Base-by-base conservation (phyloP, 108 stramenopile genomes). In the Chaetoceros tenuissimus region DNA sequence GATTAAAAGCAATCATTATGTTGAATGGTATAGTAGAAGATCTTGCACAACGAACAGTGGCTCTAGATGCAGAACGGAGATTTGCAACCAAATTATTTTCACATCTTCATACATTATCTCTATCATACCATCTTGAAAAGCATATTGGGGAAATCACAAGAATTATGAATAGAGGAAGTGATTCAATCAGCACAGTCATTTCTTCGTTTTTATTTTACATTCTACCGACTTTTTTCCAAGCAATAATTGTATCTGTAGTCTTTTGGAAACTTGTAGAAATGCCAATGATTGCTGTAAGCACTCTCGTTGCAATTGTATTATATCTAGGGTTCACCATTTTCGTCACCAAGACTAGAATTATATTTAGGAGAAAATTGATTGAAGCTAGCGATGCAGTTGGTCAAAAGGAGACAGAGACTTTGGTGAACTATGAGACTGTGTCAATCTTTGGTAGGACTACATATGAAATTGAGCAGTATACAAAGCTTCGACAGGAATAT, bases 371-470 rank as follows among this genome's bases (percentile, higher is more conserved):
- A 25, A 66, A 63, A 46, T 58, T 71, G 0, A 51, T 75, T 31
- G 60, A 71, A 43, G 64, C 63, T 51, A 47, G 49, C 13, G 69
- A 70, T 30, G 62, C 52, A 18, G 74, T 71, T 25, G 74, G 74
- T 16, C 58, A 65, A 13, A 71, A 70, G 3, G 72, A 73, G 34
- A 71, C 74, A 18, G 74, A 75, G 30, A 63, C 69, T 19, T 46
- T 75, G 21, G 58, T 71, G 27, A 68, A 75, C 55, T 75, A 71
- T 45, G 74, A 75, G 34, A 75, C 74, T 2, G 74, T 75, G 10
- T 59, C 55, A n/a, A 67, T 71, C 51, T 75, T 75, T 53, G 69
- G 69, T 2, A 65, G 69, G n/a, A 69, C 70, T 31, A 27, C 24
- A 28, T 55, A 67, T 27, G 74, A 75, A 64, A 60, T 58, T 1